These are phyloP conservation scores for Aegilops bicornis DNA, from an alignment of 176 grass and related monocot genomes.

Conservation along the genomic window DNA sequence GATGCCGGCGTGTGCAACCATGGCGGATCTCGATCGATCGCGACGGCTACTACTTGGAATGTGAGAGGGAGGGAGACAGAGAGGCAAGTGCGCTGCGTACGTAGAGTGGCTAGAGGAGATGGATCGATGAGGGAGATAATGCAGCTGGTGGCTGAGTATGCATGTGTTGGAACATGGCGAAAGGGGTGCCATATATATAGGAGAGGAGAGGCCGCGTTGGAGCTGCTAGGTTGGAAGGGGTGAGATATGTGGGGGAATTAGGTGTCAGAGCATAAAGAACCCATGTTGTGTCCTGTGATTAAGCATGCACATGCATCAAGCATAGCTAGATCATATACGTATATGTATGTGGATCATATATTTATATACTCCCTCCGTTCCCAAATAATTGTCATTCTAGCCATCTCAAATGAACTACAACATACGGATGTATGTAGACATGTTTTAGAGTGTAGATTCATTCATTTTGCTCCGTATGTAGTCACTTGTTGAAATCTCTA, in stretches of 20 bases:
- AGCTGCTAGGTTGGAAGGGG: constrained; percentile 43
- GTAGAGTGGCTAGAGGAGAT: background rate
- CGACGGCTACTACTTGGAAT: background rate
- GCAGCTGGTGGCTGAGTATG: background rate
- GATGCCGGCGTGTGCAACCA: constrained; percentile 33
- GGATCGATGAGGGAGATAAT: background rate
- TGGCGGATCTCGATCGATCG: background rate
- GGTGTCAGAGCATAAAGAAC: constrained; percentile 24
- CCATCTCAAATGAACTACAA: too few species aligned
- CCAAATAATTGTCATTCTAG: too few species aligned
- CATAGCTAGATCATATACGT: constrained; percentile 13
- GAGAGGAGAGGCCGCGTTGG: background rate
- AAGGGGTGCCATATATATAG: constrained; percentile 12
- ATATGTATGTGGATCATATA: constrained; percentile 12
- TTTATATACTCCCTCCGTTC: too few species aligned
- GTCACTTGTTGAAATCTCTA: too few species aligned
- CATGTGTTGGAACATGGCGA: background rate
- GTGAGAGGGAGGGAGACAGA: too few species aligned
- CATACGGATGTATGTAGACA: too few species aligned
- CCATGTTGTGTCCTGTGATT: constrained; percentile 2
- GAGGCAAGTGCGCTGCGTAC: background rate
- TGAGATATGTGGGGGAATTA: constrained; percentile 18
- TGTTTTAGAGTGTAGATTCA: too few species aligned
- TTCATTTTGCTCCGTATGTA: too few species aligned
- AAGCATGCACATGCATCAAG: background rate